A percentile compares a stretch with the other conserved stretches of the same genome.
These are phyloP conservation scores for Sporothrix brasiliensis DNA, from an alignment of 2,329 filamentous ascomycete species.

Conservation along the genomic window DNA sequence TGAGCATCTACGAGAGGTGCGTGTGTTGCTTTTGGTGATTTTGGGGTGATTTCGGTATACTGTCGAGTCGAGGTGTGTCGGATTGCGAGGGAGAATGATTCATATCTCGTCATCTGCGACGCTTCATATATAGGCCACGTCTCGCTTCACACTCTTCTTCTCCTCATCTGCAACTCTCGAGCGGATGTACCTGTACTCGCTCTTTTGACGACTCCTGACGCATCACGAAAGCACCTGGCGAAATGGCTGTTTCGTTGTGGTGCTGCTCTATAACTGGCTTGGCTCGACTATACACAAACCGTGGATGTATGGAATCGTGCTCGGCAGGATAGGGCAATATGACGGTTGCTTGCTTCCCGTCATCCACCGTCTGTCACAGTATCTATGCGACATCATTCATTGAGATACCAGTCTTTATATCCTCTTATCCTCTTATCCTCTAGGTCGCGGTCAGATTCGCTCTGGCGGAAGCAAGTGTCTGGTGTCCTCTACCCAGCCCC, in stretches of 20 bases:
- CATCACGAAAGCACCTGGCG: background rate
- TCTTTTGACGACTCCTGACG: background rate
- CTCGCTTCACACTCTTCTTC: background rate
- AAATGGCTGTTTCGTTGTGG: background rate
- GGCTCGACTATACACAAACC: background rate
- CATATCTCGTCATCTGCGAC: constrained; percentile 28
- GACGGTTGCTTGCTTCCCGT: background rate
- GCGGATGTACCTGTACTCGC: background rate
- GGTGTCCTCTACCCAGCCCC: too few relatives aligned
- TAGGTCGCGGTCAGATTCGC: too few relatives aligned
- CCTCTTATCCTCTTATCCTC: too few relatives aligned
- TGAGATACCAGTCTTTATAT: too few relatives aligned
- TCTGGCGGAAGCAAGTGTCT: too few relatives aligned
- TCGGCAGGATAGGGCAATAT: background rate
- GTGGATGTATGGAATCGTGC: background rate
- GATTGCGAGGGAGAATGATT: constrained; percentile 29
- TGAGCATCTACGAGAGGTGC: background rate
- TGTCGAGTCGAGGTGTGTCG: background rate
- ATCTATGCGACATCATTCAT: too few relatives aligned
- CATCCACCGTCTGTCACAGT: too few relatives aligned
- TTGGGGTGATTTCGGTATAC: background rate
- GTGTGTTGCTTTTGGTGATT: background rate
- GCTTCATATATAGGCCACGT: background rate
- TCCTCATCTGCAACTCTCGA: background rate
- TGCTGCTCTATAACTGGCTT: background rate